phyloP scores from a whole-genome alignment of 2,329 filamentous ascomycete genomes.

The Fonsecaea pedrosoi region DNA sequence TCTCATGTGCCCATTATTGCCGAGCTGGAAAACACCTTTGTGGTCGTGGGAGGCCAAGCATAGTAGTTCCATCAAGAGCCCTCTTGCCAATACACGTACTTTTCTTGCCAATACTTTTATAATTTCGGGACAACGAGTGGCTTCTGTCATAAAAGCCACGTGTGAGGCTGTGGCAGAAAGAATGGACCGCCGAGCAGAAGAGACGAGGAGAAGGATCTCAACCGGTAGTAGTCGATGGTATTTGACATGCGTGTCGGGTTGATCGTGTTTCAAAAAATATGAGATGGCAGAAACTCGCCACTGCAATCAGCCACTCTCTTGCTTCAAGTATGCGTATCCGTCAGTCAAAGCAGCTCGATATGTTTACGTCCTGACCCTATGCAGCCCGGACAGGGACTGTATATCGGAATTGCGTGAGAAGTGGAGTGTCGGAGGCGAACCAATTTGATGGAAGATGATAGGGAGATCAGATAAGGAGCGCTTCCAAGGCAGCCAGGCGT shows the following conservation, averaged over 20 bases:
- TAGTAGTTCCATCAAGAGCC: constrained; percentile 6
- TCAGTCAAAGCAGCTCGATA: not conserved
- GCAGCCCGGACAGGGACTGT: not conserved
- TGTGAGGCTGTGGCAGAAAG: not conserved
- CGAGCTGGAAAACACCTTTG: constrained; percentile 13
- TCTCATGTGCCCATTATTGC: constrained; percentile 9
- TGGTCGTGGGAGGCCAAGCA: constrained; percentile 13
- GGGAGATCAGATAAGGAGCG: constrained; percentile 4
- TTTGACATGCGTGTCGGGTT: constrained; percentile 6
- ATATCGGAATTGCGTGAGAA: constrained; percentile 10
- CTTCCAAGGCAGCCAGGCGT: constrained; percentile 16
- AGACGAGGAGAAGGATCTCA: not conserved
- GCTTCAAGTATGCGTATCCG: not conserved
- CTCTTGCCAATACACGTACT: constrained; percentile 17
- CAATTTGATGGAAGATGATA: constrained; percentile 8
- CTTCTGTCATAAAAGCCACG: not conserved
- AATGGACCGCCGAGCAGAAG: not conserved
- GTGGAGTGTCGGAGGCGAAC: constrained; percentile 19
- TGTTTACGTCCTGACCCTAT: not conserved
- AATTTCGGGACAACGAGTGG: constrained; percentile 9
- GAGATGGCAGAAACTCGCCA: not conserved
- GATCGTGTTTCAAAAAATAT: constrained; percentile 6
- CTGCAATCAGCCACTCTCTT: constrained; percentile 11
- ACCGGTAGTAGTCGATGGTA: not conserved
- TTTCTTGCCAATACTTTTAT: constrained; percentile 12